Conservation (phyloP, 2,329 filamentous ascomycete species). For the Microsporum audouinii region DNA sequence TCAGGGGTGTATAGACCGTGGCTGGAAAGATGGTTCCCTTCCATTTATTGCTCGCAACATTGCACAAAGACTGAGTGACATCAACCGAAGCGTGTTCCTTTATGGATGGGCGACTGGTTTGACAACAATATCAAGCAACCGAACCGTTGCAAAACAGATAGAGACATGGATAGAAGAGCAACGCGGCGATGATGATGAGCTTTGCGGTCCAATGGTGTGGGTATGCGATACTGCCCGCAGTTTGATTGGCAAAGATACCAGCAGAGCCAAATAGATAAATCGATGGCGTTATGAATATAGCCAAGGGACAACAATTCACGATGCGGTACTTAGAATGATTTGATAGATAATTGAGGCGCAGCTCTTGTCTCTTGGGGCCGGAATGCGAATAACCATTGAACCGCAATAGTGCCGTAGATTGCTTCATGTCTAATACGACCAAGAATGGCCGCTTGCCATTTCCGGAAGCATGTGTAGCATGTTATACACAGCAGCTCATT, state of each 20-base stretch:
- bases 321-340: background rate
- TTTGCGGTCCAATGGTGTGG: conserved; percentile 52
- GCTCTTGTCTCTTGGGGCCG: no score
- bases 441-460: background rate
- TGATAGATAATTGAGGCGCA: background rate
- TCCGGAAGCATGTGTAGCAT: background rate
- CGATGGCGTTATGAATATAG: background rate
- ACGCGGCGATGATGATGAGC: conserved; percentile 36
- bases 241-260: conserved; percentile 55
- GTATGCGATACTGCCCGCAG: conserved; percentile 53
- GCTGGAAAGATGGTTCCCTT: conserved; percentile 29
- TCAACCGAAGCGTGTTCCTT: conserved; percentile 60
- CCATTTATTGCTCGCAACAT: conserved; percentile 37
- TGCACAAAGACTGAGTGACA: conserved; percentile 41
- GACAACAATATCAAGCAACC: conserved; percentile 62
- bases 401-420: background rate
- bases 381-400: background rate
- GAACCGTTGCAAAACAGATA: conserved; percentile 54
- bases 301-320: background rate
- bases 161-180: conserved; percentile 47
- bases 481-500: conserved; percentile 15
- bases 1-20: conserved; percentile 30
- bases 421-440: background rate
- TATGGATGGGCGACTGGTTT: conserved; percentile 54
- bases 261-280: conserved; percentile 22